Evolutionary conservation across 495 filamentous ascomycete species (phyloP).

Genomic region (Copromyces sp.): DNA sequence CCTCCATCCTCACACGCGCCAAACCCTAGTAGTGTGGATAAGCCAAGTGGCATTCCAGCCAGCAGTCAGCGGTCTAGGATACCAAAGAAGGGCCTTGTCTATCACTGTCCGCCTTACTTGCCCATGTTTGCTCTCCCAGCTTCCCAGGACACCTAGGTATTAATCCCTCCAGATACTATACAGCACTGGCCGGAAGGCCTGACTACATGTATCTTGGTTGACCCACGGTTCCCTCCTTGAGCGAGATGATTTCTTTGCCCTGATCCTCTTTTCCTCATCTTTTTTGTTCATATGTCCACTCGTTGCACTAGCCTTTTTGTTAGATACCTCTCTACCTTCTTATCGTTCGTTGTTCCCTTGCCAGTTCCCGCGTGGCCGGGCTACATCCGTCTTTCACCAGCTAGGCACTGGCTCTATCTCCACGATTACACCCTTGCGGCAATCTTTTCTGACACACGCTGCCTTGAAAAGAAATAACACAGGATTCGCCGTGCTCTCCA

Average conservation of each 20-base stretch:
- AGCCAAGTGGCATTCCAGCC: constrained; percentile 2
- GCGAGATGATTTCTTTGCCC: not conserved
- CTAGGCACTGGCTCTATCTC: constrained; percentile 10
- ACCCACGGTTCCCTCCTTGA: not conserved
- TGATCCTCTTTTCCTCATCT: constrained; percentile 1
- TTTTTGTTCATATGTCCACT: constrained; percentile 5
- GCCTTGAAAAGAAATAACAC: constrained; percentile 28
- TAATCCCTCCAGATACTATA: constrained; percentile 2
- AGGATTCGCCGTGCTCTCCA: constrained; percentile 22
- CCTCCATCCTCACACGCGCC: constrained; percentile 7
- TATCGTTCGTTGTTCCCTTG: constrained; percentile 7
- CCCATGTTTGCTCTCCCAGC: constrained; percentile 7
- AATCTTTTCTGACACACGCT: constrained; percentile 33
- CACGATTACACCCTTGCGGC: constrained; percentile 20
- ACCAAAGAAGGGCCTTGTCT: not conserved
- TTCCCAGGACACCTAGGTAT: constrained; percentile 3
- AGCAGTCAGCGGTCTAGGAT: not conserved
- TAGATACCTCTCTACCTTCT: constrained; percentile 9
- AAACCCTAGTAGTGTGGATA: constrained; percentile 18
- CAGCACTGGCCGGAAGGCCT: not conserved
- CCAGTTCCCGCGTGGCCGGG: constrained; percentile 1
- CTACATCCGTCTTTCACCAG: not conserved
- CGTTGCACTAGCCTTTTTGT: constrained; percentile 5
- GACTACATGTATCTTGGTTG: constrained; percentile 4
- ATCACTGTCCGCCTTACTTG: constrained; percentile 5